Base-by-base conservation (phyloP, 1,284 basidiomycete species). In the Marasmius sp. region DNA sequence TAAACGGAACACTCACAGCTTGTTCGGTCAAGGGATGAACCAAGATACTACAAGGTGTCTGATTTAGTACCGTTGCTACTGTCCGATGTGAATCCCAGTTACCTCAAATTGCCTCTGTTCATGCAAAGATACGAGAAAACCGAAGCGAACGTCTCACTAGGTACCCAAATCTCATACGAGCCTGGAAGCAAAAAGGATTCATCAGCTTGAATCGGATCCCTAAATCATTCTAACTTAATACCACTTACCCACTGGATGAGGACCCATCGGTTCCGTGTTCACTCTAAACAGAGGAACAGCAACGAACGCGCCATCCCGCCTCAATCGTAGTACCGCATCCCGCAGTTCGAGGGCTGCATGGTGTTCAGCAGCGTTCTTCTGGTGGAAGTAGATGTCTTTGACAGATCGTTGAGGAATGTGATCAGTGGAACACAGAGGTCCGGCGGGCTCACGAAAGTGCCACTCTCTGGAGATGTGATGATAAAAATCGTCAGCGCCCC, bases 131-230 rank as follows among this genome's bases (percentile, higher is more conserved):
- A 92, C 14, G 89, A 92, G 69, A 85, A 92, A 12, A 92, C 85
- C 0, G 87, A 80, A 0, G 81, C 74, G 68, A 92, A 92, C 1
- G 89, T 89, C 66, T 89, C 87, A 0, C 82, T 79, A 0, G 89
- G 90, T 37, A 80, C 84, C 89, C 89, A 92, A 27, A 92, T 87
- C 67, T 92, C 90, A 67, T 91, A 92, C 0, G 89, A 90, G 14
- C 88, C 88, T 90, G 52, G 16, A 66, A 50, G 61, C 61, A 64
- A 18, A n/a, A 39, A 36, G 16, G 43, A 14, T 50, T 27, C 27
- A 27, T 27, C 27, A 27, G 27, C 27, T 27, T 5, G 27, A 27
- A 49, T 49, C 11, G 10, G 18, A 11, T 16, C 27, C 16, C 1
- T 0, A 22, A 56, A 22, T 10, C 12, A 7, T 53, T 49, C 48